phyloP scores from a whole-genome alignment of 2,329 filamentous ascomycete species.

The Colletotrichum liriopes region DNA sequence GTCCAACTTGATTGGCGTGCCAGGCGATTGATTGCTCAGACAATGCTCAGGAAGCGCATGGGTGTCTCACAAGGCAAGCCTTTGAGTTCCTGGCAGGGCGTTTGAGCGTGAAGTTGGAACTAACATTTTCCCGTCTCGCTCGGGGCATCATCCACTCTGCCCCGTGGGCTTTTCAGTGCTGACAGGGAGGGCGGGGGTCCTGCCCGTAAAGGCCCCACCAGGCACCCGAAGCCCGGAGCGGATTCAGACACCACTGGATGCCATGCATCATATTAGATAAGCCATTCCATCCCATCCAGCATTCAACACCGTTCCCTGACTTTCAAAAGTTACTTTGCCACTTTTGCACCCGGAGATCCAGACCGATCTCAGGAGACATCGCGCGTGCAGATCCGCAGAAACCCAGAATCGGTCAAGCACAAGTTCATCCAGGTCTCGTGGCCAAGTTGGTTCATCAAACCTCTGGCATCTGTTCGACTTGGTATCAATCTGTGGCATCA shows the following conservation, averaged over 20 bases:
- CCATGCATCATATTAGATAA: neutral
- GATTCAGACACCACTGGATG: neutral
- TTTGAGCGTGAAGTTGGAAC: constrained; percentile 2
- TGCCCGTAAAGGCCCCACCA: neutral
- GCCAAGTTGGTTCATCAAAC: neutral
- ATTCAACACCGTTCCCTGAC: neutral
- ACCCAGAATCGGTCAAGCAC: neutral
- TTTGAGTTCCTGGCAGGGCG: neutral
- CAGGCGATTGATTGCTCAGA: neutral
- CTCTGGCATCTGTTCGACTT: neutral
- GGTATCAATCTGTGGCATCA: constrained; percentile 15
- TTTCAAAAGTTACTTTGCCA: neutral
- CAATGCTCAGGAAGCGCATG: too few species aligned
- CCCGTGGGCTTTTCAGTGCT: constrained; percentile 6
- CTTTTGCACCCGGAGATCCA: too few species aligned
- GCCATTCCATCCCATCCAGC: neutral
- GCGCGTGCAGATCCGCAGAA: neutral
- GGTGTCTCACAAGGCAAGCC: neutral
- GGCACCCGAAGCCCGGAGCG: neutral
- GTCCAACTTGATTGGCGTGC: neutral
- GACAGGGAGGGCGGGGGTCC: neutral
- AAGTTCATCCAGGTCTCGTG: neutral
- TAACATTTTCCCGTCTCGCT: neutral
- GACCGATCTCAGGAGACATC: neutral
- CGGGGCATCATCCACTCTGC: neutral